These are phyloP conservation scores for Pterula multifida DNA, from an alignment of 1,284 basidiomycete species.

Conservation along the genomic window DNA sequence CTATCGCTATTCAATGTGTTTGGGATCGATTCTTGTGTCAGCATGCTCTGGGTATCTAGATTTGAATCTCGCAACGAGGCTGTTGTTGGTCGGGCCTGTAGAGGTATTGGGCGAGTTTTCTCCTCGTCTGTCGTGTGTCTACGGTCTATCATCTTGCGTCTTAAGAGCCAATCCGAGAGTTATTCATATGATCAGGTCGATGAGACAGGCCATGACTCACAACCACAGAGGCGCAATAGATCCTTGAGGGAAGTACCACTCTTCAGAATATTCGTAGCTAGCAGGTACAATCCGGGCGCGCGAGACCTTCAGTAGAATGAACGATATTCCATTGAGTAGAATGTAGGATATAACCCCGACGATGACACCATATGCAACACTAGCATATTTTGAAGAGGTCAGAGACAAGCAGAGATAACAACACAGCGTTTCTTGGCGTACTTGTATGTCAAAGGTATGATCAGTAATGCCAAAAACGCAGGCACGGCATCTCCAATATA, in stretches of 20 bases:
- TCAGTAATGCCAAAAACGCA: slow-evolving; percentile 67
- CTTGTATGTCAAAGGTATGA: slow-evolving; percentile 72
- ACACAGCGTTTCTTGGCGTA: neutral
- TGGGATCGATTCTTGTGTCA: neutral
- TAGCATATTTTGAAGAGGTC: neutral
- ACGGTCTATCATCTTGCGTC: neutral
- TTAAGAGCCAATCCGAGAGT: neutral
- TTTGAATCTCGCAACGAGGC: neutral
- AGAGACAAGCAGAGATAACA: neutral
- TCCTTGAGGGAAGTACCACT: slow-evolving; percentile 18
- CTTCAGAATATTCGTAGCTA: slow-evolving; percentile 49
- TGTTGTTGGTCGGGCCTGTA: neutral
- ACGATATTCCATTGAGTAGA: slow-evolving; percentile 63
- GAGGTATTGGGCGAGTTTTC: neutral
- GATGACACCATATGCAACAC: slow-evolving; percentile 83
- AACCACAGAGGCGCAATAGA: neutral
- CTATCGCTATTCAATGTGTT: neutral
- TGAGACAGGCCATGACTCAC: neutral
- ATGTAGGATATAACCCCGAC: slow-evolving; percentile 66
- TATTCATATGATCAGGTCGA: neutral
- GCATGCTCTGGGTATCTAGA: neutral
- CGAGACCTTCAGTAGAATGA: slow-evolving; percentile 40
- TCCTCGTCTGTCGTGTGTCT: neutral
- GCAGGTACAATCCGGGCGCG: slow-evolving; percentile 59
- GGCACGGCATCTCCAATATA: slow-evolving; percentile 81